Base-by-base conservation (phyloP, 2,329 filamentous ascomycete genomes). In the Talaromyces sp. region DNA sequence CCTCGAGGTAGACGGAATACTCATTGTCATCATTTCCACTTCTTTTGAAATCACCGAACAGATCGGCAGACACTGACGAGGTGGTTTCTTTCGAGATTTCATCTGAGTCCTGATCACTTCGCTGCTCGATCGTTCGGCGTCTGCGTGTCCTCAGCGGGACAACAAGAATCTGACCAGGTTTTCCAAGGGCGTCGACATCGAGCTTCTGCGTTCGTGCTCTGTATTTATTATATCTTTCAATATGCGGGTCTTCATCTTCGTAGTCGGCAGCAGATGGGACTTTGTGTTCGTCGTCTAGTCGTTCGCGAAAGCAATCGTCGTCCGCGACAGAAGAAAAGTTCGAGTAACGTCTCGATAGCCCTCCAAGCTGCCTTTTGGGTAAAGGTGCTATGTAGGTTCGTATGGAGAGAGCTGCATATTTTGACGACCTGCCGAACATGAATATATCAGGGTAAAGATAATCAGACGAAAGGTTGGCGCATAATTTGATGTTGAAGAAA, bases 111-210 rank as follows among this genome's bases (percentile, higher is more conserved):
- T 54, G 23, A 21, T 28, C 46, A 50, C 48, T 25, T 54, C 60
- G 64, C 25, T 58, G 60, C 40, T 55, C 12, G 37, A 60, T 28
- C 48, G 59, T 21, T 58, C 46, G 62, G 31, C 65, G 65, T 31
- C 68, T 67, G 33, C 69, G 71, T 57, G 68, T 63, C 56, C 61
- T 65, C 21, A 70, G 64, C 42, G 68, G 67, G 8, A 78, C 67
- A 25, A 79, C 68, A 28, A 78, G 65, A 5, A 79, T 71, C 57
- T 77, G 69, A 2, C 71, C 75, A 1, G 75, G 75, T 56, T 74
- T 69, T 31, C 77, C 77, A 8, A 79, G 65, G 1, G 73, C 64
- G 40, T 72, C 66, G 31, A 76, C 71, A 37, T 70, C 70, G 8
- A 78, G 70, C 3, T 72, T 66, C 56, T 56, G 54, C 37, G 21